Base-by-base conservation (phyloP, 805 yeast species). In the Yarrowia porcina region DNA sequence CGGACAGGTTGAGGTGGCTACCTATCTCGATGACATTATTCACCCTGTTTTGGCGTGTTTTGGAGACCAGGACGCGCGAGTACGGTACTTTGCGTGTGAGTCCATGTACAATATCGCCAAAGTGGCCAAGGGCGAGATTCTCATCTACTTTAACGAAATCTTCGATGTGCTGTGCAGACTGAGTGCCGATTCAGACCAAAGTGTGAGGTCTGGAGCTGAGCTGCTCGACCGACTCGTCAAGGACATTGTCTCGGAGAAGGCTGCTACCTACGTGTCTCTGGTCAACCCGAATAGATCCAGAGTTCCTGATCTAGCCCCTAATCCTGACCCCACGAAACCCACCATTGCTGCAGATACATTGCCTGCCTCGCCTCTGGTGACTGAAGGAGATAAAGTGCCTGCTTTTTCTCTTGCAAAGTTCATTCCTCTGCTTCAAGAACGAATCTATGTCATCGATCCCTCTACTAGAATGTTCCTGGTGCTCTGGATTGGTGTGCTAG, bases 61-160 rank as follows among this genome's bases (percentile, higher is more conserved):
- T 73, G 93, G 96, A 56, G 99, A 94, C 71, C 97, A 94, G 65
- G 97, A 94, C 73, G 93, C 97, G n/a, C 83, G 96, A 67, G 99
- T 94, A 9, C 80, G 99, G 62, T 94, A 94, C 70, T 94, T 91
- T 73, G 97, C 99, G 0, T 94, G 98, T 76, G 99, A 94, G 71
- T 88, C 96, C 52, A 79, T 94, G 65, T 94, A 94, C 75, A 94
- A 94, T 74, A 92, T 94, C 49, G 96, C 98, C 50, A 94, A 94
- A 71, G 96, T 94, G 20, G 96, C 98, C 3, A 85, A 96, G 68
- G 98, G 98, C 28, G 98, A 94, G 74, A 89, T 94, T 21, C 77
- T 94, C 65, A 78, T 88, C 12, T 92, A 90, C 72, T 94, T 94
- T 79, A 94, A 93, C 74, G 98, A 94, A 75, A 87, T 91, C 1